Evolutionary conservation across 352 stramenopile genomes (phyloP).

Genomic region (Phytophthora parvispora): DNA sequence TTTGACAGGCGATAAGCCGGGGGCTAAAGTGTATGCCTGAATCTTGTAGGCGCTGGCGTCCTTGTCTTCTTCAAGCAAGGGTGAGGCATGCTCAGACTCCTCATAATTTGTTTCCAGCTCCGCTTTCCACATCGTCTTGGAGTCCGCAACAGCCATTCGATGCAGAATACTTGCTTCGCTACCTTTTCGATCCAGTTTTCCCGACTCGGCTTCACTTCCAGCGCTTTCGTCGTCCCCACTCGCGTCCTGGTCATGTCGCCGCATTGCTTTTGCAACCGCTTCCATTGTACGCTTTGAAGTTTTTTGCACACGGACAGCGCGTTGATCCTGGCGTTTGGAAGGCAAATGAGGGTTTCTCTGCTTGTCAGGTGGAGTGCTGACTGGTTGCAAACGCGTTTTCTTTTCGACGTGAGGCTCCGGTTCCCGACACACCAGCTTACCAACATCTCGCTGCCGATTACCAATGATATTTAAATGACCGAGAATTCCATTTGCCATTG

Average conservation of each 20-base stretch:
- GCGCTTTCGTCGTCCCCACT: conserved; percentile 5
- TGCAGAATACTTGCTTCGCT: conserved; percentile 66
- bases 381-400: conserved; percentile 46
- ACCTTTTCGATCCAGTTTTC: conserved; percentile 51
- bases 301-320: conserved; percentile 56
- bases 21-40: conserved; percentile 11
- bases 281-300: conserved; percentile 52
- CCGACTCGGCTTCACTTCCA: conserved; percentile 21
- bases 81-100: conserved; percentile 27
- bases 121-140: conserved; percentile 61
- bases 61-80: not conserved
- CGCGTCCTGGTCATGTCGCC: not conserved
- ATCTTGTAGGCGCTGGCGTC: not conserved
- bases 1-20: conserved; percentile 20
- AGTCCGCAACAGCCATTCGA: conserved; percentile 59
- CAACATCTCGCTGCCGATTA: conserved; percentile 73
- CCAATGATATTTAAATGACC: conserved; percentile 71
- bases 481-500: conserved; percentile 61
- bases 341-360: conserved; percentile 50
- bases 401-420: conserved; percentile 51
- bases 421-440: conserved; percentile 63
- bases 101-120: conserved; percentile 64
- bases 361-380: conserved; percentile 33
- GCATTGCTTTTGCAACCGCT: conserved; percentile 48
- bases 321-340: conserved; percentile 62